Conservation (phyloP, 306 rosid species). For the Dalbergia cultrata region DNA sequence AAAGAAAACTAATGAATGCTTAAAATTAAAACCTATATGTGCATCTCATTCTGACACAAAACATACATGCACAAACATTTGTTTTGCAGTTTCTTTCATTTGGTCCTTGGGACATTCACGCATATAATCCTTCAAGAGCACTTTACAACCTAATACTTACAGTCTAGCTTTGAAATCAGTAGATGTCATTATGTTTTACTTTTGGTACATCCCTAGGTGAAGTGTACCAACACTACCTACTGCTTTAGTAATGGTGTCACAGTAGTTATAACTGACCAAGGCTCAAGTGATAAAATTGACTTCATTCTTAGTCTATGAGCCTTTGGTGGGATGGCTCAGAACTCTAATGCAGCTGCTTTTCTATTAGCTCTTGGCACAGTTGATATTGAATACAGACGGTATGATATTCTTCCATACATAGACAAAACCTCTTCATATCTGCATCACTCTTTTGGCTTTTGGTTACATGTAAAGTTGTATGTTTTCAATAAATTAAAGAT, state of each 20-base stretch:
- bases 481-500: slow-evolving; percentile 15
- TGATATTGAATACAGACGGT: slow-evolving; percentile 83
- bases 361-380: slow-evolving; percentile 68
- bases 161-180: slow-evolving; percentile 16
- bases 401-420: slow-evolving; percentile 31
- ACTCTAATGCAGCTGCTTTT: slow-evolving; percentile 60
- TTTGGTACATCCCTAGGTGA: slow-evolving; percentile 59
- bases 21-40: not conserved
- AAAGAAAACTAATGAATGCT: not conserved
- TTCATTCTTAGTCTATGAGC: slow-evolving; percentile 83
- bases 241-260: slow-evolving; percentile 80
- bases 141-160: slow-evolving; percentile 6
- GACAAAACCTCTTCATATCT: slow-evolving; percentile 23
- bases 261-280: slow-evolving; percentile 82
- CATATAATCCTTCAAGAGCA: not conserved
- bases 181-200: slow-evolving; percentile 1
- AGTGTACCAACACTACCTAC: slow-evolving; percentile 67
- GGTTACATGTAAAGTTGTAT: not conserved
- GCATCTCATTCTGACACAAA: slow-evolving; percentile 8
- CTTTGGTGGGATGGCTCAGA: slow-evolving; percentile 76
- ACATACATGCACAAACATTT: not conserved
- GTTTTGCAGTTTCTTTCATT: not conserved
- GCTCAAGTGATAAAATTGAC: slow-evolving; percentile 69
- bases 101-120: slow-evolving; percentile 27
- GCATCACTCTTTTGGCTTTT: not conserved